A percentile compares a stretch with the other conserved stretches of the same genome.
Conservation (phyloP, 139 green algal species). For the Chlorella sp. region DNA sequence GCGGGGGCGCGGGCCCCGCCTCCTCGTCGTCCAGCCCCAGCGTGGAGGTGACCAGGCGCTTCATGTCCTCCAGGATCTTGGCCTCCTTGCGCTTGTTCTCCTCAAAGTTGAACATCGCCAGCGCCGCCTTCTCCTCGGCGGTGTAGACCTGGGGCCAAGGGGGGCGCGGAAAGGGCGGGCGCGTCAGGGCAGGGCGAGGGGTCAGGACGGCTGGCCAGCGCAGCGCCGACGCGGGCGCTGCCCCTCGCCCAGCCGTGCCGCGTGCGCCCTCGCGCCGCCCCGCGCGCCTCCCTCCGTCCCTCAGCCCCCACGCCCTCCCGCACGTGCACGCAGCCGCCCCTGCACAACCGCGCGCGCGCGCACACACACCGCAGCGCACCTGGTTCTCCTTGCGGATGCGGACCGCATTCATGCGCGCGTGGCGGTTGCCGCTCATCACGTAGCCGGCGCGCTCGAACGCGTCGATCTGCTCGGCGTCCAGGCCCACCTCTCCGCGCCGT, state of each 20-base stretch:
- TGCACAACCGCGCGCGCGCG: background rate
- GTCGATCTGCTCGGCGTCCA: constrained; percentile 86
- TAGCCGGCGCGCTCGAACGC: constrained; percentile 87
- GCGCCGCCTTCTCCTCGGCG: constrained; percentile 95
- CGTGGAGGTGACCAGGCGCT: constrained; percentile 73
- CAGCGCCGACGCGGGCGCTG: no score
- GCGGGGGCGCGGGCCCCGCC: constrained; percentile 6
- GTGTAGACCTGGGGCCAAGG: constrained; percentile 84
- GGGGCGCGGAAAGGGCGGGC: background rate
- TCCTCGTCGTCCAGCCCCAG: constrained; percentile 42
- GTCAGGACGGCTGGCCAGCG: background rate
- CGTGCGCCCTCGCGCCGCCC: background rate
- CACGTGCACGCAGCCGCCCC: no score
- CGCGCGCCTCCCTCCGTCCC: background rate
- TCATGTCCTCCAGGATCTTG: constrained; percentile 89
- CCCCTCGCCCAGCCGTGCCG: background rate
- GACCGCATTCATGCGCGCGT: constrained; percentile 98
- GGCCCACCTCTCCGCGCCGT: constrained; percentile 92
- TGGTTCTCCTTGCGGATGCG: no score
- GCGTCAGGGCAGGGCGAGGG: background rate
- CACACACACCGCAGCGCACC: background rate
- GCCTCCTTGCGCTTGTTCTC: constrained; percentile 95
- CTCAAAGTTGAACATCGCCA: constrained; percentile 99
- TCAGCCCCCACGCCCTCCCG: no score
- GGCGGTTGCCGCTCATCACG: constrained; percentile 93